Evolutionary conservation across 2,329 filamentous ascomycete genomes (phyloP), one percentile per base, ranked within the genome.

Genomic region (Exophiala mesophila): DNA sequence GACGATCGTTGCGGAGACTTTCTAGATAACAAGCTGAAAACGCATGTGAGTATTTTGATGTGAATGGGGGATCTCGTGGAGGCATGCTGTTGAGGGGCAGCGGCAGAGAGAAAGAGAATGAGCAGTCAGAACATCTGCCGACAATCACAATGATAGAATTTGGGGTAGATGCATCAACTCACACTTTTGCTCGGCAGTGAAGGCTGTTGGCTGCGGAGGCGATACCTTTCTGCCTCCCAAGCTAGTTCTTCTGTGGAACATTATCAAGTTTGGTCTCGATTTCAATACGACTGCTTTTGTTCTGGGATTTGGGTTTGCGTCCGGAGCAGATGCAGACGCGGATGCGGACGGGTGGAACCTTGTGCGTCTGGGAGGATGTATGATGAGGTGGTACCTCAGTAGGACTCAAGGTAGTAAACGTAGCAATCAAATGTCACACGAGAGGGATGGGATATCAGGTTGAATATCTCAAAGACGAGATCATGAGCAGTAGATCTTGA

Each of bases 1-100:
- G 71, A 41, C 73, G 72, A 57, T 75, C 77, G 43, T 66, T 69
- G 53, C 78, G 74, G 18, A 82, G 70, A 47, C 79, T 75, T 49
- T 73, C 71, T 34, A 82, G 66, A 59, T 80, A 82, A 44, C 63
- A 71, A 45, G 73, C 78, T 82, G 59, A 52, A 49, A 41, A 42
- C 16, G 31, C 24, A 21, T 44, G 48, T 53, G 47, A 55, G 53
- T 44, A 56, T 39, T 39, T 52, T 24, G 45, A 49, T 42, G 37
- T 39, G 29, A 47, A 54, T 45, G 51, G 39, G 44, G 39, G 44
- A 35, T 45, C 46, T 46, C 43, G 44, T 28, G 41, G 47, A 42
- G 41, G 40, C 47, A 51, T 44, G 23, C 9, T 19, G 5, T 15
- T 19, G 8, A 17, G 32, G 5, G 13, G 13, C 19, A 32, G 24